Conservation (phyloP, 768 basidiomycete genomes). For the Macrolepiota albuminosa region DNA sequence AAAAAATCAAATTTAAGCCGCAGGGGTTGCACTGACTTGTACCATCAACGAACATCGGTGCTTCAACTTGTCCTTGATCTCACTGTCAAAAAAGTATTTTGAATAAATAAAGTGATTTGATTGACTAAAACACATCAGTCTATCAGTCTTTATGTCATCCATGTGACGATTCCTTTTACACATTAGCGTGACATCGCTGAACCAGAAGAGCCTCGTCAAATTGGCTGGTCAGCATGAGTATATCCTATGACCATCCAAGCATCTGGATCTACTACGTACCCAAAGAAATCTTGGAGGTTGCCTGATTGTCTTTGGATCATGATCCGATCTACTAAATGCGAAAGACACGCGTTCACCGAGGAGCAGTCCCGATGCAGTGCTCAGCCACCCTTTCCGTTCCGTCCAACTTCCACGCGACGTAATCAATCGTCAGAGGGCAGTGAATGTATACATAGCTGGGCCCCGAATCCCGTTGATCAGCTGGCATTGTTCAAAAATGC, state of each 20-base stretch:
- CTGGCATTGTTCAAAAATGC: neutral
- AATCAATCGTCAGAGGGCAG: slow-evolving; percentile 2
- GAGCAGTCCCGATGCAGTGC: slow-evolving; percentile 6
- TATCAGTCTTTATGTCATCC: neutral
- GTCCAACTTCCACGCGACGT: slow-evolving; percentile 9
- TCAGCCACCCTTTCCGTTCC: slow-evolving; percentile 8
- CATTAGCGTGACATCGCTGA: neutral
- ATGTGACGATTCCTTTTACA: neutral
- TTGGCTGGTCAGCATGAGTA: neutral
- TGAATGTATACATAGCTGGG: neutral
- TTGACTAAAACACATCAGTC: neutral
- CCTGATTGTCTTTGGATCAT: neutral
- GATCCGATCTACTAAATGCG: slow-evolving; percentile 5
- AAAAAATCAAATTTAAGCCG: neutral
- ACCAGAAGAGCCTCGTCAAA: neutral
- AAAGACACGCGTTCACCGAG: slow-evolving; percentile 9
- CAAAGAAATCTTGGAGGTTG: neutral
- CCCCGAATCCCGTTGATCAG: neutral
- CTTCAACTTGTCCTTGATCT: neutral
- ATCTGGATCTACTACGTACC: neutral
- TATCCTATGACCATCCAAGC: neutral
- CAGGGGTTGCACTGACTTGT: neutral
- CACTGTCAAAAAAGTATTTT: neutral
- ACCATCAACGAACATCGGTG: neutral
- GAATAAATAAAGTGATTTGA: neutral